Evolutionary conservation across 306 rosid genomes (phyloP).

Genomic region (Calophaca sinica): DNA sequence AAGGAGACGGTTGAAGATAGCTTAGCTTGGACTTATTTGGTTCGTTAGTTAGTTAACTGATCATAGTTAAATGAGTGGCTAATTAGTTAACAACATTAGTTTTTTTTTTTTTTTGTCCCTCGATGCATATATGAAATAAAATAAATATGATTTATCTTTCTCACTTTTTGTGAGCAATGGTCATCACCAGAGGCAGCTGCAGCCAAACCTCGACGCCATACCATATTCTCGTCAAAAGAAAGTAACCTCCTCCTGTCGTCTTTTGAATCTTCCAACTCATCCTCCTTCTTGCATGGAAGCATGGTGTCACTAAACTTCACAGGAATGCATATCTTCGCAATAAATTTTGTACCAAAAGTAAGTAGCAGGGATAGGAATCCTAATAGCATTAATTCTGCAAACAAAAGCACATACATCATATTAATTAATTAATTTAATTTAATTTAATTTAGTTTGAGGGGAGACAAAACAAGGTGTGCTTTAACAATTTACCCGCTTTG

Average conservation of each 20-base stretch:
- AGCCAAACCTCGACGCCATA: constrained; percentile 64
- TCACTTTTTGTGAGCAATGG: constrained; percentile 53
- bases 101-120: too few relatives aligned
- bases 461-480: background rate
- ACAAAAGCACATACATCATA: constrained; percentile 4
- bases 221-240: constrained; percentile 35
- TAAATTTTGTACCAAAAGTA: constrained; percentile 59
- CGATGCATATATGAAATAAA: too few relatives aligned
- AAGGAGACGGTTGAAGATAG: too few relatives aligned
- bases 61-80: too few relatives aligned
- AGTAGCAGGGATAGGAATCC: constrained; percentile 75
- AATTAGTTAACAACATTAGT: too few relatives aligned
- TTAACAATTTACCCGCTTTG: constrained; percentile 57
- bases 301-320: constrained; percentile 43
- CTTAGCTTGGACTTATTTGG: too few relatives aligned
- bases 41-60: background rate
- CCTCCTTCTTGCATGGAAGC: constrained; percentile 66
- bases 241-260: constrained; percentile 55
- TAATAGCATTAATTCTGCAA: constrained; percentile 74
- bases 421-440: background rate
- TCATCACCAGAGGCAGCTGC: constrained; percentile 38
- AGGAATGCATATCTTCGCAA: constrained; percentile 68
- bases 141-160: background rate
- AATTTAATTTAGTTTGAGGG: background rate
- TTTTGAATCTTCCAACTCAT: background rate